Evolutionary conservation across 148 eudicot genomes (phyloP).

Genomic region (Arbutus unedo): DNA sequence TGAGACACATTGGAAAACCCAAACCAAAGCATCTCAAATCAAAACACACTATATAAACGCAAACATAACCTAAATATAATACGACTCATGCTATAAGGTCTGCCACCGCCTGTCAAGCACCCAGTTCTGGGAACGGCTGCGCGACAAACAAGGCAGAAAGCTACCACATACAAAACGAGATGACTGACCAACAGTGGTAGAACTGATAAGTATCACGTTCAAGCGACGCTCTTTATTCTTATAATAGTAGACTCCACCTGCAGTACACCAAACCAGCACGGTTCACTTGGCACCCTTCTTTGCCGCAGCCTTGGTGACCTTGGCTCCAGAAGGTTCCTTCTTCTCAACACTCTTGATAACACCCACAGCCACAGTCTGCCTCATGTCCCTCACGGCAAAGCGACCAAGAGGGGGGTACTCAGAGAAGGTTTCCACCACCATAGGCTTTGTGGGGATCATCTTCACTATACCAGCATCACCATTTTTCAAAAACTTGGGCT

Average conservation of each 20-base stretch:
- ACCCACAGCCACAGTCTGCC: constrained; percentile 31
- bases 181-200: neutral
- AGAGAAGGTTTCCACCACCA: constrained; percentile 30
- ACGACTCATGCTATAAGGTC: too few relatives aligned
- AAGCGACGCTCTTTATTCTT: neutral
- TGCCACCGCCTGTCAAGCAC: constrained; percentile 43
- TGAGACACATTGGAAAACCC: too few relatives aligned
- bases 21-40: too few relatives aligned
- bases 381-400: constrained; percentile 31
- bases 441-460: constrained; percentile 31
- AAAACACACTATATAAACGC: too few relatives aligned
- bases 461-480: constrained; percentile 28
- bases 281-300: constrained; percentile 47
- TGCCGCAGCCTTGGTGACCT: constrained; percentile 44
- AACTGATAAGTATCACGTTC: neutral
- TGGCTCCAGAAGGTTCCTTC: constrained; percentile 43
- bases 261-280: neutral
- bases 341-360: constrained; percentile 44
- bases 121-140: constrained; percentile 32
- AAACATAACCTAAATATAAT: too few relatives aligned
- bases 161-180: neutral
- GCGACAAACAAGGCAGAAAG: constrained; percentile 16
- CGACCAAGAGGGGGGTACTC: constrained; percentile 28
- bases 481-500: constrained; percentile 30
- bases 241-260: neutral